Base-by-base conservation (phyloP, 768 basidiomycete genomes). In the Lepiota venenata region DNA sequence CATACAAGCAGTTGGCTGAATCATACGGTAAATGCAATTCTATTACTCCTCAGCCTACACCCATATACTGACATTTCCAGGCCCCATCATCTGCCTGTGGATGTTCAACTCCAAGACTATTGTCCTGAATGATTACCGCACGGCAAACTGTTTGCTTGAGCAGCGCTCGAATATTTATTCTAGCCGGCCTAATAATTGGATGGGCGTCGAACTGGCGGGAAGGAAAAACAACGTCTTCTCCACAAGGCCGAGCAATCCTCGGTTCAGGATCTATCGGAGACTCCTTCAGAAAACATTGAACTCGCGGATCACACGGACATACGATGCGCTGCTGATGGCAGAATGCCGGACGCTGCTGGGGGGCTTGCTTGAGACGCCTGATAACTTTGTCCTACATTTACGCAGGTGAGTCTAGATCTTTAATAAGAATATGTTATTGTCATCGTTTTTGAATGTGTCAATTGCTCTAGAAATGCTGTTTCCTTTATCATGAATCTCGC, bases 141-240 rank as follows among this genome's bases (percentile, higher is more conserved):
- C 71, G 9, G 76, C 71, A 2, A 60, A 67, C 25, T 78, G 80
- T 43, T 67, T 84, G 11, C 69, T 84, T 35, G 79, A 80, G 44
- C 63, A 66, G 29, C 74, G 78, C 10, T 75, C 78, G 8, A 62
- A 61, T 11, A 73, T 78, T 42, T 81, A 82, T 58, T 80, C 80
- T 4, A 79, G 79, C 56, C 66, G 80, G 29, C 79, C 79, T 1
- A 56, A 59, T 1, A 29, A 41, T 4, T 68, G 64, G 66, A 69
- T 75, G 67, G 43, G 56, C 25, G 60, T 63, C 14, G 66, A 68
- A 5, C 57, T 76, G 10, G 66, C 67, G 1, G 66, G 67, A 7
- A 62, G 70, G 15, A 61, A 63, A 32, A 39, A 55, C 27, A 58
- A 62, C 10, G 67, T 74, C 2, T 73, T 76, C 60, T 56, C 54